Conservation (phyloP, 305 asterid species). For the Fraxinus platypoda region DNA sequence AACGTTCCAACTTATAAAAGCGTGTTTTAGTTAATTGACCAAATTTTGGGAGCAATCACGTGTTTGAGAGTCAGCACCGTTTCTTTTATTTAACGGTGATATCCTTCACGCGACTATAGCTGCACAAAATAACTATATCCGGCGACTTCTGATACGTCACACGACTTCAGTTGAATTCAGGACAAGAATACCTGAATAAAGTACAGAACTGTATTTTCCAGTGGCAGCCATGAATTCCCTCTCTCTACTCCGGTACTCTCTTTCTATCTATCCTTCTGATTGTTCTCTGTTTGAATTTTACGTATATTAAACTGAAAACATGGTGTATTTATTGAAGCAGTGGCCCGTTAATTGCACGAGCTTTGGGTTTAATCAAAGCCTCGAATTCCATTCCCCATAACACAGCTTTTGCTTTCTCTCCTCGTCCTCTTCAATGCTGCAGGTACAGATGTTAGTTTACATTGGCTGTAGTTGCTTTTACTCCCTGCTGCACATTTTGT, state of each 20-base stretch:
- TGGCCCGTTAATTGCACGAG: slow-evolving; percentile 43
- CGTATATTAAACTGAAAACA: slow-evolving; percentile 10
- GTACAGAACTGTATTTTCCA: neutral
- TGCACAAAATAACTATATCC: neutral
- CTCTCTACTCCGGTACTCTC: slow-evolving; percentile 25
- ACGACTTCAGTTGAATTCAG: neutral
- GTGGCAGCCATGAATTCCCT: slow-evolving; percentile 46
- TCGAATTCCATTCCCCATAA: slow-evolving; percentile 34
- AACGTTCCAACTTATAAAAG: neutral
- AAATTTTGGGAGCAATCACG: no score
- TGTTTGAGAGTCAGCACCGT: no score
- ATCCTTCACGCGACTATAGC: neutral
- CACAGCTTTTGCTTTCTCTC: slow-evolving; percentile 25
- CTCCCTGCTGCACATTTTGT: slow-evolving; percentile 16
- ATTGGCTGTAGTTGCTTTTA: neutral
- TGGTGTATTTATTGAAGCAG: slow-evolving; percentile 38
- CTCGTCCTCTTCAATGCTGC: slow-evolving; percentile 41
- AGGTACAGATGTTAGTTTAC: slow-evolving; percentile 34
- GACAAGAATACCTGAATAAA: neutral
- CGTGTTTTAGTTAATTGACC: neutral
- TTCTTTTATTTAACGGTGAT: neutral
- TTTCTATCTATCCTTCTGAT: no score
- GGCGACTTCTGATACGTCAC: neutral
- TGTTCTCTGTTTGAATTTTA: neutral
- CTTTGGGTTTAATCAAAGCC: slow-evolving; percentile 40